These are phyloP conservation scores for Clavispora carvajalis DNA, from an alignment of 805 yeast genomes.

Conservation along the genomic window DNA sequence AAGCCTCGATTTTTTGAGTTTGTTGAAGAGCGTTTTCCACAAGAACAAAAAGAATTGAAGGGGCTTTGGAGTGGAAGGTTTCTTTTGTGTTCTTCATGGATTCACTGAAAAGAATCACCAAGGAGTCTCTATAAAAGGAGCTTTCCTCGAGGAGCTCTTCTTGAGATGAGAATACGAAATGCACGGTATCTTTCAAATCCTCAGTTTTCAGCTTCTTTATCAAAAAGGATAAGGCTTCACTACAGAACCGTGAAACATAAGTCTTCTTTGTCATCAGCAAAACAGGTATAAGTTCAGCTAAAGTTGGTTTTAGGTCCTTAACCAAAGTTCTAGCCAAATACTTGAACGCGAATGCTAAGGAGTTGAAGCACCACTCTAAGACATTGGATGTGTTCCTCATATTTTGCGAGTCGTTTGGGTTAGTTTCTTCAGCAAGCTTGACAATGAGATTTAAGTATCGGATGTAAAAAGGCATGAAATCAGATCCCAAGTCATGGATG, in stretches of 20 bases:
- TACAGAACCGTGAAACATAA: slow-evolving; percentile 73
- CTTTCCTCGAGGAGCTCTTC: slow-evolving; percentile 28
- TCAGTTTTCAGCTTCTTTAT: slow-evolving; percentile 59
- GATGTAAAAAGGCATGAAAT: slow-evolving; percentile 69
- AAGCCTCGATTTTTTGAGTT: neutral
- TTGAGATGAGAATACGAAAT: slow-evolving; percentile 35
- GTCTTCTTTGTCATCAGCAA: slow-evolving; percentile 53
- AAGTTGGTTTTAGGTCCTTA: slow-evolving; percentile 64
- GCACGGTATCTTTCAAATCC: slow-evolving; percentile 43
- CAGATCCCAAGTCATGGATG: slow-evolving; percentile 89
- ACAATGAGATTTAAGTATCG: slow-evolving; percentile 48
- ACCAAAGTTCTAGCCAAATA: slow-evolving; percentile 66
- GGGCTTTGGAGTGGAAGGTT: slow-evolving; percentile 69
- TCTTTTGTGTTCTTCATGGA: slow-evolving; percentile 68
- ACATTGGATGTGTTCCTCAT: slow-evolving; percentile 52
- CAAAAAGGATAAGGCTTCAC: slow-evolving; percentile 84
- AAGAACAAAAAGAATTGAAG: slow-evolving; percentile 42
- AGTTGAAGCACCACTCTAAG: slow-evolving; percentile 79
- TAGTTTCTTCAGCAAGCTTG: slow-evolving; percentile 34
- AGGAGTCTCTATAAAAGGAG: slow-evolving; percentile 49
- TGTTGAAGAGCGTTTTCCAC: slow-evolving; percentile 27
- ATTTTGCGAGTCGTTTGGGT: slow-evolving; percentile 47
- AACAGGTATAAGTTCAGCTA: slow-evolving; percentile 57
- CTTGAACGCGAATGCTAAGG: slow-evolving; percentile 85
- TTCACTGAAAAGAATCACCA: slow-evolving; percentile 62